Percentiles rank a stretch among this genome's conserved stretches.
These are phyloP conservation scores for Sporothrix brasiliensis DNA, from an alignment of 2,329 filamentous ascomycete genomes.

Conservation along the genomic window DNA sequence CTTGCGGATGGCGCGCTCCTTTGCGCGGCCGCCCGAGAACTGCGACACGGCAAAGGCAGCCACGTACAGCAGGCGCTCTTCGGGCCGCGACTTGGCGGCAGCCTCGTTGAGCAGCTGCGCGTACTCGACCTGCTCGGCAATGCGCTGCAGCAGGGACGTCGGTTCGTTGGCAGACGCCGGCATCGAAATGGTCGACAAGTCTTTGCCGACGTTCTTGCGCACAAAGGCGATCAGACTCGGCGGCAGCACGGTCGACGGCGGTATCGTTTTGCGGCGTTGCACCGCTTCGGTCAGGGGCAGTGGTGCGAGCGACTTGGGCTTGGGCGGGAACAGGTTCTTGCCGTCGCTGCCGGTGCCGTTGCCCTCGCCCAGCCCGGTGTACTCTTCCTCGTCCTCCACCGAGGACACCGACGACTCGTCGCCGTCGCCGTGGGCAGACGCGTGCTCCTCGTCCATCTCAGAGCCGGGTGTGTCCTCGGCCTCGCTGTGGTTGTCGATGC, in stretches of 20 bases:
- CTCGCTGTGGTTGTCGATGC: conserved; percentile 34
- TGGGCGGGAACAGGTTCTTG: conserved; percentile 68
- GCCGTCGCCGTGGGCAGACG: conserved; percentile 59
- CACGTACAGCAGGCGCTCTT: conserved; percentile 78
- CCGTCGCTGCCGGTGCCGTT: conserved; percentile 44
- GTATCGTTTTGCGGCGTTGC: conserved; percentile 69
- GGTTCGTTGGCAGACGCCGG: conserved; percentile 96
- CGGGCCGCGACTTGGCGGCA: conserved; percentile 59
- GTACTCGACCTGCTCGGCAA: conserved; percentile 91
- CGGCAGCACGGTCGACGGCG: conserved; percentile 73
- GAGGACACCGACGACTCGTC: conserved; percentile 67
- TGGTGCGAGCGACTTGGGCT: conserved; percentile 74
- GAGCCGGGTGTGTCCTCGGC: conserved; percentile 48
- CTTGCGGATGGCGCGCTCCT: conserved; percentile 90
- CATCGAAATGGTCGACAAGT: conserved; percentile 95
- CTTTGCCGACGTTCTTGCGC: conserved; percentile 96
- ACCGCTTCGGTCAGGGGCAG: conserved; percentile 71
- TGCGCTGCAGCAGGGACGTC: conserved; percentile 80
- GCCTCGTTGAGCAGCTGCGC: conserved; percentile 79
- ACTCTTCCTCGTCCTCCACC: conserved; percentile 61
- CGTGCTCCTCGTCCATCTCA: conserved; percentile 61
- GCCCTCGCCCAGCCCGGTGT: conserved; percentile 35
- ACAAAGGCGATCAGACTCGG: conserved; percentile 93
- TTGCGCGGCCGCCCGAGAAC: conserved; percentile 78
- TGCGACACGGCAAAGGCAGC: conserved; percentile 88